Conservation (phyloP, 2,329 filamentous ascomycete genomes). For the Golovinomyces cichoracearum region DNA sequence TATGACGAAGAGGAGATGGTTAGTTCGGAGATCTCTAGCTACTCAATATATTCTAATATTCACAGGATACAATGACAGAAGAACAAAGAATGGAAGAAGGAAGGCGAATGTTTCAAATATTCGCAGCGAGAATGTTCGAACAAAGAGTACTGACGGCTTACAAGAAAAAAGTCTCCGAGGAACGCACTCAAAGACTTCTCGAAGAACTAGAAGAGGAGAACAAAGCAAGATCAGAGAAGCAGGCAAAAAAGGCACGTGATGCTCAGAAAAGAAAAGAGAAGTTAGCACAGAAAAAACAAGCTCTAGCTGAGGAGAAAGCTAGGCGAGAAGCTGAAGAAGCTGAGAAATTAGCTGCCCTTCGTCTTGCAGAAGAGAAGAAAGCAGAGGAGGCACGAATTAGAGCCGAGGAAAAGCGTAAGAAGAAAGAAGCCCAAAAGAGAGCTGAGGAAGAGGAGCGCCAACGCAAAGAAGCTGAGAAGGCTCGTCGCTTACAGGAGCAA, state of each 20-base stretch:
- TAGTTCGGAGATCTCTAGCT: conserved; percentile 14
- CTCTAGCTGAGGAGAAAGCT: conserved; percentile 72
- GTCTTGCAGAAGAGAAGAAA: conserved; percentile 52
- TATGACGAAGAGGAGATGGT: conserved; percentile 50
- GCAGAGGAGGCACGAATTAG: conserved; percentile 56
- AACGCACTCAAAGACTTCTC: conserved; percentile 71
- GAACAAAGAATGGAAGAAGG: conserved; percentile 98
- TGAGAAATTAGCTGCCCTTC: conserved; percentile 54
- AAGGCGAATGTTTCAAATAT: conserved; percentile 96
- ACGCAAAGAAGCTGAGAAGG: conserved; percentile 63
- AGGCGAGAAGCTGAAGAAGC: conserved; percentile 70
- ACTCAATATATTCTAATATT: conserved; percentile 15
- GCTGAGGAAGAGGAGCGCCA: conserved; percentile 70
- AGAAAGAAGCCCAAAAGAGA: conserved; percentile 72
- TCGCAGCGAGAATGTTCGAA: conserved; percentile 97
- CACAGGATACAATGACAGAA: conserved; percentile 82
- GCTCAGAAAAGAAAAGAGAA: conserved; percentile 91
- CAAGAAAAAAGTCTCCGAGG: conserved; percentile 71
- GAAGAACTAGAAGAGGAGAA: conserved; percentile 78
- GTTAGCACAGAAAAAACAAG: conserved; percentile 66
- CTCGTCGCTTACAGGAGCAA: conserved; percentile 55
- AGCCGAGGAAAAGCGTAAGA: conserved; percentile 73
- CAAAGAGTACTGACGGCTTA: conserved; percentile 93
- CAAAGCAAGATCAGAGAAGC: conserved; percentile 47
- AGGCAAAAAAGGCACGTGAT: conserved; percentile 80